Evolutionary conservation across 2,329 filamentous ascomycete species (phyloP), one percentile per base, ranked within the genome.

Genomic region (Cladosporium sp.): DNA sequence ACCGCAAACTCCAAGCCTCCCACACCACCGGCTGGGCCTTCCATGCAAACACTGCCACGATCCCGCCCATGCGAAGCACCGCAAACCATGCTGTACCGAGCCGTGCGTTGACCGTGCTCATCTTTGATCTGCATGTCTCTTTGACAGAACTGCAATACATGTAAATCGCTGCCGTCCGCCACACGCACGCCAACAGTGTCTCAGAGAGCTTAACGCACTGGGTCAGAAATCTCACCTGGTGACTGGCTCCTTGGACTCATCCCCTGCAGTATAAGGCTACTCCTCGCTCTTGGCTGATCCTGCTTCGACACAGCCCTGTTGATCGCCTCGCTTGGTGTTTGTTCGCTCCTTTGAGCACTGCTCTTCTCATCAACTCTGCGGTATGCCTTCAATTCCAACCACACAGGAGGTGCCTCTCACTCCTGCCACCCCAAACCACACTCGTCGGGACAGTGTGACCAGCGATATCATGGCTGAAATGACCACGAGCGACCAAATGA

Each of bases 401-500:
- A 41, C 43, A n/a, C 57, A 58, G 43, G 35, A 19, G 5, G 43
- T 22, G 9, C 33, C 58, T 37, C 60, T 50, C 49, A 61, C 61
- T 28, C 22, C 22, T 28, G 37, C 57, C 61, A 45, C 56, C 43
- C 43, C 54, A 56, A n/a, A 54, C 16, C 18, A 37, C 41, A 55
- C 54, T 14, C 48, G 53, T 37, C 49, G 56, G 31, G 50, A 56
- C 54, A 58, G 55, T 46, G 52, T 53, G 40, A 31, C 54, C 52
- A 55, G 50, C 31, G 56, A 59, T n/a, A 46, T 57, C 35, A 52
- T 54, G 34, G 49, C 51, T 37, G 43, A 54, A 35, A 33, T 53
- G 9, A 46, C 60, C 38, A 52, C 58, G 14, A 46, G 54, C 50
- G 62, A 56, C 11, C 66, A 65, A 61, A 70, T 75, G 65, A 70